Conservation (phyloP, 345 rosid genomes). For the Fremontodendron californicum region DNA sequence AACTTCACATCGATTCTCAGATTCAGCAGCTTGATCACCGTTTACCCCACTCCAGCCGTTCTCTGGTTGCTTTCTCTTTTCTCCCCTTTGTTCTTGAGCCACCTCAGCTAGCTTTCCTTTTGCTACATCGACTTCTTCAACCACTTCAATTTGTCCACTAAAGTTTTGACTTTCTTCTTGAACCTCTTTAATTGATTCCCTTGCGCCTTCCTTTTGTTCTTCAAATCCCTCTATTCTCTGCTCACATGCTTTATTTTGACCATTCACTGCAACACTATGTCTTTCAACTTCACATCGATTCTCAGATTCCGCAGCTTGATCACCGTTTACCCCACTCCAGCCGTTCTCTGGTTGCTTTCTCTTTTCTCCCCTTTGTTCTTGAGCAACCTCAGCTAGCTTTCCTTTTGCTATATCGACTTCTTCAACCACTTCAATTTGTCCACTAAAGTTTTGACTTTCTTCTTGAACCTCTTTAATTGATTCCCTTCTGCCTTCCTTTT, state of each 20-base stretch:
- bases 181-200: background rate
- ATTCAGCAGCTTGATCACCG: background rate
- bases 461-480: background rate
- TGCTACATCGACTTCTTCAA: background rate
- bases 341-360: conserved; percentile 1
- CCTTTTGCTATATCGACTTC: background rate
- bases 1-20: background rate
- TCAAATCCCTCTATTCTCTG: background rate
- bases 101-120: background rate
- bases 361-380: background rate
- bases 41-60: background rate
- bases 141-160: background rate
- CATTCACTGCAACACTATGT: background rate
- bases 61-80: background rate
- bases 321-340: background rate
- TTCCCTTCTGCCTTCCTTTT: background rate
- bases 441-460: background rate
- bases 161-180: conserved; percentile 2
- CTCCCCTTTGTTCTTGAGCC: background rate
- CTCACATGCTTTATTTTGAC: background rate
- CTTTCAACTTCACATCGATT: background rate
- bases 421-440: background rate
- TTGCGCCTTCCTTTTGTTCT: background rate
- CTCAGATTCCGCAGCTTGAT: background rate
- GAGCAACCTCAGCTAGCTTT: background rate